Evolutionary conservation across 169 alveolate species (phyloP).

Genomic region (Blepharisma undulans): DNA sequence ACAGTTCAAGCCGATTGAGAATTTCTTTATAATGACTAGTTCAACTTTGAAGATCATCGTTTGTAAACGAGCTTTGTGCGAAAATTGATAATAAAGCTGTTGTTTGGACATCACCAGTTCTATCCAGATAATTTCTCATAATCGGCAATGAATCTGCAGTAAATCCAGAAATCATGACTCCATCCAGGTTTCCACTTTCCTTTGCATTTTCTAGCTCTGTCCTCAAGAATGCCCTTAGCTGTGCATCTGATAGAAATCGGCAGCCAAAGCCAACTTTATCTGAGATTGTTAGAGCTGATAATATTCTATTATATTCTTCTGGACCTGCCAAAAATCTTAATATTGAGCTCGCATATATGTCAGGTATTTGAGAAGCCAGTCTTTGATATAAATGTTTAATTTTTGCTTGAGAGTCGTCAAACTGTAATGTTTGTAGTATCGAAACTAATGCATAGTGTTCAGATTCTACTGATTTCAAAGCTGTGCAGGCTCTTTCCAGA

Average conservation of each 20-base stretch:
- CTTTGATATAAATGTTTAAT: not conserved
- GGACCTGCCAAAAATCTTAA: not conserved
- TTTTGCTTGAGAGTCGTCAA: not conserved
- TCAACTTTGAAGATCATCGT: not conserved
- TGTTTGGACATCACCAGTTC: constrained; percentile 34
- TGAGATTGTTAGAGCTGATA: not conserved
- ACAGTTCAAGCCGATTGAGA: constrained; percentile 1
- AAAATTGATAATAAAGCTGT: constrained; percentile 28
- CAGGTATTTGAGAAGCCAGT: not conserved
- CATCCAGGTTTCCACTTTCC: not conserved
- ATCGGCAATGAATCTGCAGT: not conserved
- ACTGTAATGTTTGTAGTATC: not conserved
- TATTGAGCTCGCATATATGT: not conserved
- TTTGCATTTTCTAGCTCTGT: not conserved
- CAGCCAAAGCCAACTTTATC: constrained; percentile 35
- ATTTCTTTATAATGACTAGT: not conserved
- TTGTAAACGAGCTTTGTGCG: not conserved
- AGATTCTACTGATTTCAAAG: not conserved
- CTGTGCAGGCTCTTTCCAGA: not conserved
- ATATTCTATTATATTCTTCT: not conserved
- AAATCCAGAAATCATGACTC: constrained; percentile 8
- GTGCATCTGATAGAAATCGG: constrained; percentile 8
- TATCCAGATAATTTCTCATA: not conserved
- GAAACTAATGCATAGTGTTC: not conserved
- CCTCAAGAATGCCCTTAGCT: not conserved